Evolutionary conservation across 108 stramenopile species (phyloP).

Genomic region (Epipyxis sp.): DNA sequence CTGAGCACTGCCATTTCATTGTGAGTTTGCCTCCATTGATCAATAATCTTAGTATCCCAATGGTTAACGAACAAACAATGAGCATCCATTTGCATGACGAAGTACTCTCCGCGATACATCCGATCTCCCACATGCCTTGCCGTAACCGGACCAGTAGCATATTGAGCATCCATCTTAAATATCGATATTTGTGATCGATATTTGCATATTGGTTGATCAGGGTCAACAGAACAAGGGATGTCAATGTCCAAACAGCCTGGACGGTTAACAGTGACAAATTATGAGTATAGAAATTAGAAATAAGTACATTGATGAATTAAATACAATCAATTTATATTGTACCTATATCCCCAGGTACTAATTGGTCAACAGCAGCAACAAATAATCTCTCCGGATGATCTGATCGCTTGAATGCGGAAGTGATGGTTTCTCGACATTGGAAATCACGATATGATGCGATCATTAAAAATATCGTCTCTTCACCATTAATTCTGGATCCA

Average conservation of each 20-base stretch:
- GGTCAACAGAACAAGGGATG: constrained; percentile 48
- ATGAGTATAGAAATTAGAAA: too few species aligned
- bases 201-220: constrained; percentile 55
- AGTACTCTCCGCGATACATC: constrained; percentile 72
- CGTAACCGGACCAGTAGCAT: constrained; percentile 78
- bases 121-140: constrained; percentile 77
- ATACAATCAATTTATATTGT: too few species aligned
- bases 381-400: constrained; percentile 37
- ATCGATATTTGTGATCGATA: constrained; percentile 55
- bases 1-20: constrained; percentile 85
- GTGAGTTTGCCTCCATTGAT: constrained; percentile 67
- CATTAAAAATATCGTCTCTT: constrained; percentile 38
- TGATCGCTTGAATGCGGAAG: constrained; percentile 24
- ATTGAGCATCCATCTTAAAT: constrained; percentile 60
- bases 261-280: too few species aligned
- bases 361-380: constrained; percentile 57
- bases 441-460: constrained; percentile 46
- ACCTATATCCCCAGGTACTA: constrained; percentile 39
- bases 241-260: constrained; percentile 45
- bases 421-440: constrained; percentile 36
- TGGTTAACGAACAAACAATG: constrained; percentile 55
- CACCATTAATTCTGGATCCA: neutral
- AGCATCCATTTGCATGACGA: constrained; percentile 68
- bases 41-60: constrained; percentile 62
- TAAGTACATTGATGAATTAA: too few species aligned